Conservation (phyloP, 192 early-diverging fungal genomes). For the Coemansia sp. region DNA sequence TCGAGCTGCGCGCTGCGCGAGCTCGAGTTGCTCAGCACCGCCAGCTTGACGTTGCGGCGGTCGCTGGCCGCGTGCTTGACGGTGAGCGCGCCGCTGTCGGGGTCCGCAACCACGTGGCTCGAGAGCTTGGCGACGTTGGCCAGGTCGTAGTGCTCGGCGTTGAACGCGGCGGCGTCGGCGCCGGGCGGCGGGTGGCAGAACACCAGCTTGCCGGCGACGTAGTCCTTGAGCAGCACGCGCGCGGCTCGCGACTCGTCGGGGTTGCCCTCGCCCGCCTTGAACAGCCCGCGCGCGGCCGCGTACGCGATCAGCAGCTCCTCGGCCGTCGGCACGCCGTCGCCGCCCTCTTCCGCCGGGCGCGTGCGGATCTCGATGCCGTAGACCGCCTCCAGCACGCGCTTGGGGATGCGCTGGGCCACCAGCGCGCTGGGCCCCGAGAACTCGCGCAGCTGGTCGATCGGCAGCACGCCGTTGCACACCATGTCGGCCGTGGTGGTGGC, state of each 20-base stretch:
- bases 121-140: constrained; percentile 36
- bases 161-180: constrained; percentile 70
- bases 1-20: constrained; percentile 32
- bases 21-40: constrained; percentile 48
- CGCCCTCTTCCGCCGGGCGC: constrained; percentile 70
- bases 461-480: constrained; percentile 97
- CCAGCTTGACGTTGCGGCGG: constrained; percentile 54
- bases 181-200: constrained; percentile 76
- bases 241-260: constrained; percentile 97
- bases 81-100: constrained; percentile 48
- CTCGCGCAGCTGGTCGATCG: constrained; percentile 97
- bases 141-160: constrained; percentile 72
- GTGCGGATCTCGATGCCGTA: constrained; percentile 91
- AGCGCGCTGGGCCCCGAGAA: constrained; percentile 81
- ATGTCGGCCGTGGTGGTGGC: constrained; percentile 98
- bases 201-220: constrained; percentile 90
- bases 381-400: constrained; percentile 77
- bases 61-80: constrained; percentile 54
- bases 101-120: constrained; percentile 48
- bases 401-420: constrained; percentile 79
- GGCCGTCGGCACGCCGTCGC: constrained; percentile 71
- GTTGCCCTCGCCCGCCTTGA: constrained; percentile 89
- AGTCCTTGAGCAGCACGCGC: constrained; percentile 96
- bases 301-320: constrained; percentile 89
- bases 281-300: constrained; percentile 89